Evolutionary conservation across 208 protist genomes (phyloP), one percentile per base, ranked within the genome.

Genomic region (Borovskyia barvae): DNA sequence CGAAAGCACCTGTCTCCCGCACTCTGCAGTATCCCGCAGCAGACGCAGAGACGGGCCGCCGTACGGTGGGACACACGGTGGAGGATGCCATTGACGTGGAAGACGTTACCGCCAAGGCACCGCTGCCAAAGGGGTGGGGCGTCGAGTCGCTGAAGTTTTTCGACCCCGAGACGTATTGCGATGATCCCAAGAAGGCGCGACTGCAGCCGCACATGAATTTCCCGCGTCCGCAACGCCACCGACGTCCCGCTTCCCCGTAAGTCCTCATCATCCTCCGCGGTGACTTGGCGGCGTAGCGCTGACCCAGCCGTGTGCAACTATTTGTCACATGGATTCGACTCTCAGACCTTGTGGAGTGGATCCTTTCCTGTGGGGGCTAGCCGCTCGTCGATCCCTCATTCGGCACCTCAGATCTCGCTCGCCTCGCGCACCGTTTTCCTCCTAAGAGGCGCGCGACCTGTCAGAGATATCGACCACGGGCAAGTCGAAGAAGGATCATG

Each of bases 151-250:
- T 56, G 36, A 75, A 75, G 33, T 91, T 72, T 67, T 91, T 91
- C 61, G 84, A 91, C 69, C 65, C 78, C n/a, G 73, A 82, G 35
- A 91, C 84, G 17, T 91, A 91, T 52, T 85, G 72, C 60, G 84
- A 91, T 55, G 73, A 91, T 35, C 84, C 84, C 1, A 68, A 28
- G 5, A 91, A 87, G 70, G 84, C 84, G 29, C 68, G 67, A 11
- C 45, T 87, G 42, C 66, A 51, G 45, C 52, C 56, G 3, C 51
- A 59, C 48, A 60, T 55, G 48, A 41, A 58, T 24, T 37, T 54
- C 26, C 58, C 61, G 9, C 68, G 55, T 2, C 26, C 56, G 28
- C 43, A 26, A 3, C 68, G 55, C n/a, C 61, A 54, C 22, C 66
- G 62, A 11, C 62, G 52, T 5, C 40, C 26, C 3, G 14, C 52